Percentiles rank a stretch among this genome's conserved stretches.
Conservation (phyloP, 2,329 filamentous ascomycete species). For the Cytospora leucostoma region DNA sequence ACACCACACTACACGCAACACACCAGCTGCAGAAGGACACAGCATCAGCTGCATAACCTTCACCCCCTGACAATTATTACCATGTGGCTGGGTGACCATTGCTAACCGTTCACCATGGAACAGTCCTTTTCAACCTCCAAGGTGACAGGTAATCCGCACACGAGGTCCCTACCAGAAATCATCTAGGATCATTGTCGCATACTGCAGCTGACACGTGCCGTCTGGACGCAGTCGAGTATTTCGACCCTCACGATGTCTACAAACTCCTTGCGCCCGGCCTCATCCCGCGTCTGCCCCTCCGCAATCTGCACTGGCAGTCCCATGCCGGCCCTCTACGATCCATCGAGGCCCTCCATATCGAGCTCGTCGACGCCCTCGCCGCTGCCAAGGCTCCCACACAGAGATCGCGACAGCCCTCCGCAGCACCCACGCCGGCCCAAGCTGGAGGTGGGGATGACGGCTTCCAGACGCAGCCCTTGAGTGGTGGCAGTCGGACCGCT, state of each 20-base stretch:
- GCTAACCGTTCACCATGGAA: constrained; percentile 57
- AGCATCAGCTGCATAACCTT: constrained; percentile 2
- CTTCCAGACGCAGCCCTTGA: constrained; percentile 59
- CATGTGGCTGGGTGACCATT: constrained; percentile 28
- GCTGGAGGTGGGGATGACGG: constrained; percentile 54
- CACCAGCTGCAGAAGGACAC: neutral
- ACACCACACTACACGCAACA: neutral
- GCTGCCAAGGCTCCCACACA: constrained; percentile 34
- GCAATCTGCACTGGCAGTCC: constrained; percentile 96
- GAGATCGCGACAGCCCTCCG: constrained; percentile 24
- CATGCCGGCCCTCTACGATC: constrained; percentile 87
- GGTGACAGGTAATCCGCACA: constrained; percentile 63
- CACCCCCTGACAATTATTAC: neutral
- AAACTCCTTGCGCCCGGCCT: constrained; percentile 78
- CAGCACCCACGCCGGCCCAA: constrained; percentile 2
- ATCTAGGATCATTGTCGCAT: neutral
- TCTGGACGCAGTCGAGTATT: constrained; percentile 83
- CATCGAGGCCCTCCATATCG: constrained; percentile 89
- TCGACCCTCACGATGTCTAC: constrained; percentile 88
- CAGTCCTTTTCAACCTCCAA: constrained; percentile 71
- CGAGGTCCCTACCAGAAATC: constrained; percentile 14
- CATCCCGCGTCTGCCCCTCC: constrained; percentile 76
- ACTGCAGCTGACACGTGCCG: constrained; percentile 14
- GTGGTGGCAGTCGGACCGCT: constrained; percentile 37
- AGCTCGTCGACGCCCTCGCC: constrained; percentile 67